Evolutionary conservation across 1,284 basidiomycete genomes (phyloP), one percentile per base, ranked within the genome.

Genomic region (Malassezia obtusa): DNA sequence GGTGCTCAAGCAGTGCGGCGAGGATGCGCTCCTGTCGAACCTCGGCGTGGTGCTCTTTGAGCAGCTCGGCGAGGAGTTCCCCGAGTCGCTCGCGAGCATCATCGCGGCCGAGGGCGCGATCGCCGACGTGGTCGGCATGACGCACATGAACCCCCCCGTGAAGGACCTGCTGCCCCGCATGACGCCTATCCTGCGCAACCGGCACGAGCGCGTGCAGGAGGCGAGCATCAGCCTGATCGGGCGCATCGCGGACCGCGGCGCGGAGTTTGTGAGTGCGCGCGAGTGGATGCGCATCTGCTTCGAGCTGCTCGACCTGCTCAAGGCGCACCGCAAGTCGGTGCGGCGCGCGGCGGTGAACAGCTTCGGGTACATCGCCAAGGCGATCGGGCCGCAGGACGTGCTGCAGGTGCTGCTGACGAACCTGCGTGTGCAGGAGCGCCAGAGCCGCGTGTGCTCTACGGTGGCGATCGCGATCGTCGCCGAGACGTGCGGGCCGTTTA

Each of bases 221-320:
- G 90, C 94, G 1, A 95, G 89, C 3, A 99, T 98, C 78, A 98
- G 98, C 77, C 81, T 99, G 78, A 98, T 99, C 64, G 94, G 94
- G 64, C 89, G 91, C 76, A 96, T 99, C 64, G 91, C 94, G 56
- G 94, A 99, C 83, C 89, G 94, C 74, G 94, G 94, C 57, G 89
- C 94, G 35, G 94, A 98, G 77, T 96, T 89, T 59, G 94, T 98
- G 0, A 90, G 90, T 25, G 92, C 94, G 21, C 83, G 92, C 71
- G 94, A 98, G 77, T 98, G 92, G 92, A 98, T 99, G 94, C 85
- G 94, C 70, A 99, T 99, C 75, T 98, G 94, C 75, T 98, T 98
- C 76, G 94, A 99, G 76, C 78, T 99, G 35, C 81, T 99, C 45
- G 94, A 98, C 71, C 79, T 99, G 37, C 81, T 99, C 67, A 98